Conservation (phyloP, 352 stramenopile species). For the Phytophthora niederhauseri region DNA sequence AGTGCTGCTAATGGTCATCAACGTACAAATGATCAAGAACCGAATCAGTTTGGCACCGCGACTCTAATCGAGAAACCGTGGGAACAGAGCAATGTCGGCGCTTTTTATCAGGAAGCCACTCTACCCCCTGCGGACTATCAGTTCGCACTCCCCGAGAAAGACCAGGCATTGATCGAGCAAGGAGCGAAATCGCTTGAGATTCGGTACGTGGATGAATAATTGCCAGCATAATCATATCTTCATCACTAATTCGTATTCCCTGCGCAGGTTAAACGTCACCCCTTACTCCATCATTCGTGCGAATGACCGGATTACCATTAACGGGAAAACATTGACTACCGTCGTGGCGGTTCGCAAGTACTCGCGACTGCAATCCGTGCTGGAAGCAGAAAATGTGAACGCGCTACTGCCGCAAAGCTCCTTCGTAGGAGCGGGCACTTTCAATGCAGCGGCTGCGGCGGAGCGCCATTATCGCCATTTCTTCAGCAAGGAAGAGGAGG, state of each 20-base stretch:
- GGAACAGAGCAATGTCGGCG: constrained; percentile 18
- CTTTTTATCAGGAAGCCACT: constrained; percentile 10
- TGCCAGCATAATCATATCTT: neutral
- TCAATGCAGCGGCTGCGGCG: constrained; percentile 34
- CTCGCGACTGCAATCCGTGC: constrained; percentile 51
- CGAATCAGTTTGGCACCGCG: neutral
- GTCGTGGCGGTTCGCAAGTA: constrained; percentile 70
- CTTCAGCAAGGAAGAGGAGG: constrained; percentile 64
- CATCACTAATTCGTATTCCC: neutral
- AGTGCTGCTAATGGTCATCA: constrained; percentile 10
- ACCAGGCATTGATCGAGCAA: constrained; percentile 51
- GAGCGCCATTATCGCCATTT: constrained; percentile 66
- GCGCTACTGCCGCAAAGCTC: constrained; percentile 47
- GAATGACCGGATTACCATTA: constrained; percentile 73
- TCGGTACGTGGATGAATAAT: constrained; percentile 38
- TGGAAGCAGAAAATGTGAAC: constrained; percentile 59
- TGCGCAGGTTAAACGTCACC: constrained; percentile 54
- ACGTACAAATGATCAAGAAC: constrained; percentile 2
- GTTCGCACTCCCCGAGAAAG: constrained; percentile 48
- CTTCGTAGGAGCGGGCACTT: constrained; percentile 22
- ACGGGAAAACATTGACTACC: constrained; percentile 45
- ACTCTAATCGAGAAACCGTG: constrained; percentile 35
- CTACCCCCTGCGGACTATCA: constrained; percentile 60
- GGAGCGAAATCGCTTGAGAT: constrained; percentile 71
- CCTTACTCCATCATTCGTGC: constrained; percentile 76